Percentiles rank a stretch among this genome's conserved stretches.
These are phyloP conservation scores for Pseudogymnoascus sp. DNA, from an alignment of 2,329 filamentous ascomycete genomes.

Conservation along the genomic window DNA sequence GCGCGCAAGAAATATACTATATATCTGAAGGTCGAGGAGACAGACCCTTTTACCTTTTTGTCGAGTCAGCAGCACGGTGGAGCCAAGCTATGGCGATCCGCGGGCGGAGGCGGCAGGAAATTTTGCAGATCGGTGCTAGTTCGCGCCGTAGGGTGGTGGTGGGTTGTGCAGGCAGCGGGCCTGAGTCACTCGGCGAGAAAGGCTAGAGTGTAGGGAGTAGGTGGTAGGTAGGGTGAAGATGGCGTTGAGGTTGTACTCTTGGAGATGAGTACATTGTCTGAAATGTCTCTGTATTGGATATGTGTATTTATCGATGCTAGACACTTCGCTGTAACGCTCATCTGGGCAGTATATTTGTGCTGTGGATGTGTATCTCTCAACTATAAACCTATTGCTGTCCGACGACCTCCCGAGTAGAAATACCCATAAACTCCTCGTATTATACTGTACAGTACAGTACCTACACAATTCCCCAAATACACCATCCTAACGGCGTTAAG, in stretches of 20 bases:
- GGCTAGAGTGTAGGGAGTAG: too few relatives aligned
- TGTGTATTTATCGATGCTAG: too few relatives aligned
- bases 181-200: conserved; percentile 1
- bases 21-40: not conserved
- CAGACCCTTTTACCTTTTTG: not conserved
- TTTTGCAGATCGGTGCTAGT: not conserved
- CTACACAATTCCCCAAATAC: not conserved
- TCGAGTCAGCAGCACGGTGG: not conserved
- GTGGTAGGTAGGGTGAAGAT: not conserved
- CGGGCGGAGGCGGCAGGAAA: conserved; percentile 1
- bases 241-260: not conserved
- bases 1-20: not conserved
- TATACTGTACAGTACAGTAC: not conserved
- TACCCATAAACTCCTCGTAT: not conserved
- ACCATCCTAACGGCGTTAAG: not conserved
- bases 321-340: too few relatives aligned
- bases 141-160: not conserved
- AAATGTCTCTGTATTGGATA: too few relatives aligned
- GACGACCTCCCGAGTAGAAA: too few relatives aligned
- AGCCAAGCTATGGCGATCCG: not conserved
- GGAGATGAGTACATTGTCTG: too few relatives aligned
- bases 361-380: not conserved
- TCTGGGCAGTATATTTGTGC: not conserved
- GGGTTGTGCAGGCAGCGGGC: not conserved
- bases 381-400: not conserved